Conservation (phyloP, 2,329 filamentous ascomycete species). For the Curvularia spicifera region DNA sequence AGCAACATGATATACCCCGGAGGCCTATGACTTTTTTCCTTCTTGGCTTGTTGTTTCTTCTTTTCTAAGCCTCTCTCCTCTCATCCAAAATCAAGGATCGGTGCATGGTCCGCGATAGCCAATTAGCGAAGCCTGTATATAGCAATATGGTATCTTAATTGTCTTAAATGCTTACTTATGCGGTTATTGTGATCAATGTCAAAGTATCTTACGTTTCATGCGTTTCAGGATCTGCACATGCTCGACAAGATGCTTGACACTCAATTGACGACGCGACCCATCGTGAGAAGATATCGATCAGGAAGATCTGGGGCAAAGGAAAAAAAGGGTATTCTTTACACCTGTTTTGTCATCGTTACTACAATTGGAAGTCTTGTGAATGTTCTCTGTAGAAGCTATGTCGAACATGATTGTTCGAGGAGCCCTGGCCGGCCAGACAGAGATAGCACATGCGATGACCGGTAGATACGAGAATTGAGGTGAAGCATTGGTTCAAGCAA, state of each 20-base stretch:
- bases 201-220: neutral
- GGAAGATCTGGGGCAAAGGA: neutral
- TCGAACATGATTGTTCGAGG: neutral
- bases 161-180: neutral
- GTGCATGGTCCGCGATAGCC: neutral
- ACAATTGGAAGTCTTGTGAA: neutral
- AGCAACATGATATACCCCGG: constrained; percentile 1
- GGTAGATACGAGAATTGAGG: neutral
- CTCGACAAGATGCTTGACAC: neutral
- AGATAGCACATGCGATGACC: neutral
- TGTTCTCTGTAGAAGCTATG: neutral
- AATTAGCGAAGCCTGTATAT: neutral
- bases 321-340: neutral
- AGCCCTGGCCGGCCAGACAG: neutral
- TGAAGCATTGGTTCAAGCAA: neutral
- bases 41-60: neutral
- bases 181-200: neutral
- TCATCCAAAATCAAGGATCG: neutral
- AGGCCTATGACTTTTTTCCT: neutral
- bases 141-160: neutral
- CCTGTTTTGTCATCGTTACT: neutral
- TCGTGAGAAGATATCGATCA: neutral
- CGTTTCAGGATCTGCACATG: neutral
- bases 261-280: neutral
- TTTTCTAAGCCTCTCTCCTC: neutral